Percentiles rank a stretch among this genome's conserved stretches.
These are phyloP conservation scores for Hamamelis virginiana DNA, from an alignment of 164 flowering plant species.

Conservation along the genomic window DNA sequence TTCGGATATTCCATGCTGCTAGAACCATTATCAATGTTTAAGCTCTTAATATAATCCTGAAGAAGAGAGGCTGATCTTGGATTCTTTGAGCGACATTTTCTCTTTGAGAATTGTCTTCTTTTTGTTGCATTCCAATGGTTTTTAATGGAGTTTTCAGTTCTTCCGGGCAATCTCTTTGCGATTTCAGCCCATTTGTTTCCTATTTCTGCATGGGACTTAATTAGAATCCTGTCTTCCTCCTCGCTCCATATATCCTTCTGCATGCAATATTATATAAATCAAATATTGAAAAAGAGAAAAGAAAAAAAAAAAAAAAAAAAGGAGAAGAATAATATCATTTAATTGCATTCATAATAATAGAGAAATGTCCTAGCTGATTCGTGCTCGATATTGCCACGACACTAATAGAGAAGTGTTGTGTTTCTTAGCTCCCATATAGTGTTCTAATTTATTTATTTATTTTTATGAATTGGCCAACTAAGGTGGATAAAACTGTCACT, in stretches of 20 bases:
- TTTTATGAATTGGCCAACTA: too few species aligned
- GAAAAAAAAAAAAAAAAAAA: not conserved
- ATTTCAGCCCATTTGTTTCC: constrained; percentile 97
- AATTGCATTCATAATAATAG: too few species aligned
- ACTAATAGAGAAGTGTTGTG: too few species aligned
- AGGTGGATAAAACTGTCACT: too few species aligned
- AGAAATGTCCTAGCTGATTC: too few species aligned
- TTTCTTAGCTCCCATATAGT: too few species aligned
- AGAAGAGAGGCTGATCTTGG: constrained; percentile 52
- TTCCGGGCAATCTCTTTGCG: constrained; percentile 71
- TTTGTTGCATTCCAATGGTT: constrained; percentile 96
- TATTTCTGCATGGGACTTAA: constrained; percentile 58
- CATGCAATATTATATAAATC: too few species aligned
- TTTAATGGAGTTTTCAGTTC: constrained; percentile 86
- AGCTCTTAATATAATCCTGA: constrained; percentile 74
- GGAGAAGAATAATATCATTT: not conserved
- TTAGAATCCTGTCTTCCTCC: constrained; percentile 67
- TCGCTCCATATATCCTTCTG: constrained; percentile 83
- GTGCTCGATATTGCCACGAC: too few species aligned
- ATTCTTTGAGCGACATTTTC: constrained; percentile 54
- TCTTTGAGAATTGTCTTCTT: constrained; percentile 58
- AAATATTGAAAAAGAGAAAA: not conserved
- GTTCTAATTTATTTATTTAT: too few species aligned
- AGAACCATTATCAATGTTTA: constrained; percentile 33
- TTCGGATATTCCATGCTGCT: constrained; percentile 1